phyloP scores from a whole-genome alignment of 1,284 basidiomycete species.

The Trichosporon asahii region DNA sequence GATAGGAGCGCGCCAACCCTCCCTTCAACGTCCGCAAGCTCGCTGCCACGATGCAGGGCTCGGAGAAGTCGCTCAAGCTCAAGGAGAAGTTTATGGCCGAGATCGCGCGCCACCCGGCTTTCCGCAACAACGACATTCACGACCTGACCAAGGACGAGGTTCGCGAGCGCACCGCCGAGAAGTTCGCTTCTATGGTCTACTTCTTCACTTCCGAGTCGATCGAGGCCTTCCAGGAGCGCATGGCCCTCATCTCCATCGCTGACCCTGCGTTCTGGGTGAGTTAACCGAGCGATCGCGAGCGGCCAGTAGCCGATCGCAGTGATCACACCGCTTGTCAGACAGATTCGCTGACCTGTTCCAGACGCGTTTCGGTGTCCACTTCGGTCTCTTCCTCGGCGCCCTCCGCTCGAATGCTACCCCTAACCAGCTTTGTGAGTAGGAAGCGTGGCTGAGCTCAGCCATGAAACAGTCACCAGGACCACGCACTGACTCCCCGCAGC shows the following conservation, averaged over 20 bases:
- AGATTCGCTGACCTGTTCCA: constrained; percentile 48
- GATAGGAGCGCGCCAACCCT: constrained; percentile 54
- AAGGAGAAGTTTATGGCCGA: constrained; percentile 57
- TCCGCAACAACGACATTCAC: constrained; percentile 58
- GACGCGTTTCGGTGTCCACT: constrained; percentile 58
- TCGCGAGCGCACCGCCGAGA: constrained; percentile 55
- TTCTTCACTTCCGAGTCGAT: constrained; percentile 54
- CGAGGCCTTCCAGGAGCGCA: constrained; percentile 55
- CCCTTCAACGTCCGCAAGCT: constrained; percentile 55
- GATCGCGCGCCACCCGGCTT: constrained; percentile 56
- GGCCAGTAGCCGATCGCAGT: not conserved
- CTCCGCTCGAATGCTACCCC: constrained; percentile 50
- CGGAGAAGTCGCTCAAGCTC: constrained; percentile 44
- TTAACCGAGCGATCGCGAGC: not conserved
- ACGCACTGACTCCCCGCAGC: constrained; percentile 38
- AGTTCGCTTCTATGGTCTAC: constrained; percentile 53
- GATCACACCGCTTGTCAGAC: not conserved
- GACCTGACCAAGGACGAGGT: constrained; percentile 58
- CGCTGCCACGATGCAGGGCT: constrained; percentile 49
- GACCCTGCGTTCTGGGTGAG: constrained; percentile 49
- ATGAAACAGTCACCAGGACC: constrained; percentile 2
- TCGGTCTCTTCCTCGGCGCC: constrained; percentile 57
- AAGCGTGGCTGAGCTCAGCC: not conserved
- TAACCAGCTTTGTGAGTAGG: constrained; percentile 46
- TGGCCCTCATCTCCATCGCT: constrained; percentile 53